Evolutionary conservation across 345 rosid species (phyloP).

Genomic region (Psidium friedrichsthalianum): DNA sequence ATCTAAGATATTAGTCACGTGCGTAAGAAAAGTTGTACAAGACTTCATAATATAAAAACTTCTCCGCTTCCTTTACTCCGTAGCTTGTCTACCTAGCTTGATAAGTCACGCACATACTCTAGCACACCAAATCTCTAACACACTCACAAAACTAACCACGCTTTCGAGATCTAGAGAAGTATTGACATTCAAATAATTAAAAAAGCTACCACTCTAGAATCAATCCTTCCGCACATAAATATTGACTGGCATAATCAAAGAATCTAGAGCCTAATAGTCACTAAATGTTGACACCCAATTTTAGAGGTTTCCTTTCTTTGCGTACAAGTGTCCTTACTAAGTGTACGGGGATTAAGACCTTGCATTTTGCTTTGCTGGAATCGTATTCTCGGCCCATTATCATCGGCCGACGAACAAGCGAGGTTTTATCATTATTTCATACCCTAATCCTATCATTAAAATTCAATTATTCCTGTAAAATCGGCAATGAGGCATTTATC

Average conservation of each 20-base stretch:
- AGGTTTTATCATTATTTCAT: neutral
- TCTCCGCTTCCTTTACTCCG: too few relatives aligned
- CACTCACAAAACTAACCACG: too few relatives aligned
- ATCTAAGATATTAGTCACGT: neutral
- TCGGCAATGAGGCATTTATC: neutral
- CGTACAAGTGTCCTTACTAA: neutral
- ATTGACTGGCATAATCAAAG: neutral
- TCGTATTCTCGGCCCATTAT: neutral
- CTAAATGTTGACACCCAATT: too few relatives aligned
- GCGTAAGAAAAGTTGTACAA: too few relatives aligned
- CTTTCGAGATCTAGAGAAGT: neutral
- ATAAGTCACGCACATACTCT: too few relatives aligned
- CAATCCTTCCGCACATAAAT: slow-evolving; percentile 1
- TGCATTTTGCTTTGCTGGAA: neutral
- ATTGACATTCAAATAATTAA: neutral
- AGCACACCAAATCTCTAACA: too few relatives aligned
- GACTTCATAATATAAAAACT: too few relatives aligned
- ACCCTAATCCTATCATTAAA: neutral
- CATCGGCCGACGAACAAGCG: neutral
- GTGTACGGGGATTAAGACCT: neutral
- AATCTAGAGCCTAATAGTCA: too few relatives aligned
- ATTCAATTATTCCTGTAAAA: neutral
- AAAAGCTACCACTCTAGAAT: slow-evolving; percentile 43
- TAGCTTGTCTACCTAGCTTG: too few relatives aligned
- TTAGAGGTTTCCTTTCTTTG: neutral